These are phyloP conservation scores for Aspergillus terreus DNA, from an alignment of 2,329 filamentous ascomycete genomes.

Conservation along the genomic window DNA sequence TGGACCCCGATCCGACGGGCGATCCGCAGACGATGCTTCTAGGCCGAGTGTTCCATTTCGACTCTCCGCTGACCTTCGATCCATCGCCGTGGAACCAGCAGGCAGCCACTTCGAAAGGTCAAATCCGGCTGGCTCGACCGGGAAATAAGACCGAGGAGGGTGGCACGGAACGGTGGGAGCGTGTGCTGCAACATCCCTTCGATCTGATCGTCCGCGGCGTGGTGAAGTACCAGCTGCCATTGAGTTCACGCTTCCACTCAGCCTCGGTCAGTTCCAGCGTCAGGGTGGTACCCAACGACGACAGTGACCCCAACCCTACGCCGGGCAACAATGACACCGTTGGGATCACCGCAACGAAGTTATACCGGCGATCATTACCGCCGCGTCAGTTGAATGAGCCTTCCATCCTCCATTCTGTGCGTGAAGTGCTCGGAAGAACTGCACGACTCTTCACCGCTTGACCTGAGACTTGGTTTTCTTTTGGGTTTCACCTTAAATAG, in stretches of 20 bases:
- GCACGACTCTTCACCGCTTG: conserved; percentile 29
- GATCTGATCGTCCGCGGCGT: conserved; percentile 89
- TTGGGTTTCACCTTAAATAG: conserved; percentile 5
- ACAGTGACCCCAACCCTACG: conserved; percentile 15
- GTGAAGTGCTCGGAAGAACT: conserved; percentile 9
- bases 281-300: conserved; percentile 36
- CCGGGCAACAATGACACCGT: conserved; percentile 28
- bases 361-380: no score
- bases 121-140: conserved; percentile 75
- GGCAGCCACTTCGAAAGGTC: conserved; percentile 69
- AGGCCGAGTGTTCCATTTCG: conserved; percentile 82
- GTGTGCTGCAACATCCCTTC: conserved; percentile 85
- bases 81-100: conserved; percentile 79
- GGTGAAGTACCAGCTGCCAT: conserved; percentile 71
- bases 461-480: conserved; percentile 5
- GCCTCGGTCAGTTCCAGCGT: conserved; percentile 45
- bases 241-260: conserved; percentile 53
- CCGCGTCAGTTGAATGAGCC: conserved; percentile 4
- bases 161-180: conserved; percentile 83
- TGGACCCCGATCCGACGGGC: conserved; percentile 52
- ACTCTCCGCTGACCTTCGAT: conserved; percentile 84
- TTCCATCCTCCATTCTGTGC: conserved; percentile 9
- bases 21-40: conserved; percentile 81
- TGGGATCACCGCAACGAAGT: conserved; percentile 10
- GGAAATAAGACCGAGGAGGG: conserved; percentile 83